Conservation (phyloP, 2,329 filamentous ascomycete genomes). For the Exophiala dermatitidis region DNA sequence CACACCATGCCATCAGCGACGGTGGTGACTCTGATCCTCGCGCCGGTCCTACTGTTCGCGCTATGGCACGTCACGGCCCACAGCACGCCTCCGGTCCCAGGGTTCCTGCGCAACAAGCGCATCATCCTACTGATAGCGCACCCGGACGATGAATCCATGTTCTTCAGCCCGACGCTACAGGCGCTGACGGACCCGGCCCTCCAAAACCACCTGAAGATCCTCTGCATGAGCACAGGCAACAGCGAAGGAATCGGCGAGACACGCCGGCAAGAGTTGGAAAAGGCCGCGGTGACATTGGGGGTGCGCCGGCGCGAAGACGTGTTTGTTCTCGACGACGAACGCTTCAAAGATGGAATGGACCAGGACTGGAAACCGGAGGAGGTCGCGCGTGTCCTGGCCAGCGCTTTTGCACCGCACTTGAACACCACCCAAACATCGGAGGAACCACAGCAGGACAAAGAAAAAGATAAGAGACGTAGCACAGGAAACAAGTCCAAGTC, state of each 20-base stretch:
- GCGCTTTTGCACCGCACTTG: conserved; percentile 65
- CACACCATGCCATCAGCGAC: conserved; percentile 12
- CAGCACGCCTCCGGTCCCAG: conserved; percentile 38
- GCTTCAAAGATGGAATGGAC: conserved; percentile 85
- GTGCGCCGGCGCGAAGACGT: conserved; percentile 69
- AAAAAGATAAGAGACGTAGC: conserved; percentile 15
- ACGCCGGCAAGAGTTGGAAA: conserved; percentile 73
- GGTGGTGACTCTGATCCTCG: conserved; percentile 15
- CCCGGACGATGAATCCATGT: conserved; percentile 99
- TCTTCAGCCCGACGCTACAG: conserved; percentile 84
- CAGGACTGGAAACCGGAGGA: conserved; percentile 64
- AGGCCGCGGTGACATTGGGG: conserved; percentile 71
- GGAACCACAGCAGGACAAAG: conserved; percentile 30
- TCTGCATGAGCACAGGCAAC: conserved; percentile 83
- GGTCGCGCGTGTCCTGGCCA: conserved; percentile 62
- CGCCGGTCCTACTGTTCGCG: conserved; percentile 21
- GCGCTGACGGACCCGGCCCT: conserved; percentile 71
- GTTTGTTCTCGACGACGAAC: conserved; percentile 70
- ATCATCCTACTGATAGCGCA: conserved; percentile 92
- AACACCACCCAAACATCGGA: conserved; percentile 30
- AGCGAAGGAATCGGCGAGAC: conserved; percentile 80
- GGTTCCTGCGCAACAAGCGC: conserved; percentile 68
- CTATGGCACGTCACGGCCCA: conserved; percentile 32
- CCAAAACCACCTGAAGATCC: conserved; percentile 86
- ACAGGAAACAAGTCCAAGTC: conserved; percentile 4